Conservation (phyloP, 345 rosid species). For the Abelmoschus esculentus region DNA sequence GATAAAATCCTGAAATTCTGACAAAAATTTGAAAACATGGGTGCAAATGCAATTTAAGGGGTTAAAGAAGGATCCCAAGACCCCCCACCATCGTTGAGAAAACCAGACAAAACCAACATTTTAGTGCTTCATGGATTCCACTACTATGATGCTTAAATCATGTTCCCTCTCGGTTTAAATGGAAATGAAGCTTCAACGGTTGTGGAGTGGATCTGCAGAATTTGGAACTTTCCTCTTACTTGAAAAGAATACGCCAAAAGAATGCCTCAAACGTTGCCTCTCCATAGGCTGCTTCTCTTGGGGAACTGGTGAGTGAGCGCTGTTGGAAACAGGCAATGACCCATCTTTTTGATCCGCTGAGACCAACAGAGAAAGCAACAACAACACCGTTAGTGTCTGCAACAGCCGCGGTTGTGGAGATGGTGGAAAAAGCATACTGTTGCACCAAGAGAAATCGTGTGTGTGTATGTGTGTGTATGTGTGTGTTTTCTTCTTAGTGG, state of each 20-base stretch:
- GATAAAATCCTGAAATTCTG: not conserved
- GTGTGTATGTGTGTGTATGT: no score
- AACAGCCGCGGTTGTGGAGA: not conserved
- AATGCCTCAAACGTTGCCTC: slow-evolving; percentile 14
- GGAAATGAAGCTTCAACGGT: slow-evolving; percentile 30
- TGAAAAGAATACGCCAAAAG: slow-evolving; percentile 28
- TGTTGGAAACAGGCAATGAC: slow-evolving; percentile 5
- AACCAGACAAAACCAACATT: not conserved
- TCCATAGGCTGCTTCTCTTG: slow-evolving; percentile 13
- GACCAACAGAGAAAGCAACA: slow-evolving; percentile 22
- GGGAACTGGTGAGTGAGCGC: not conserved
- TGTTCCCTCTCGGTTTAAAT: no score
- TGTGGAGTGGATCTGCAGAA: slow-evolving; percentile 75
- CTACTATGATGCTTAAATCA: not conserved
- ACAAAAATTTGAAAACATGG: slow-evolving; percentile 2
- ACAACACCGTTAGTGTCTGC: slow-evolving; percentile 22
- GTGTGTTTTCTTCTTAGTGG: not conserved
- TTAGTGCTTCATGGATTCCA: not conserved
- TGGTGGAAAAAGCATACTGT: slow-evolving; percentile 15
- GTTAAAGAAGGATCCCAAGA: slow-evolving; percentile 5
- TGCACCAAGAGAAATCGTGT: not conserved
- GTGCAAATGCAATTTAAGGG: slow-evolving; percentile 12
- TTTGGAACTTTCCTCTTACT: slow-evolving; percentile 62
- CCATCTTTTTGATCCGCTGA: slow-evolving; percentile 23
- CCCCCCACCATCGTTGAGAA: slow-evolving; percentile 18